These are phyloP conservation scores for Kodamaea jinghongensis DNA, from an alignment of 805 yeast genomes.

Conservation along the genomic window DNA sequence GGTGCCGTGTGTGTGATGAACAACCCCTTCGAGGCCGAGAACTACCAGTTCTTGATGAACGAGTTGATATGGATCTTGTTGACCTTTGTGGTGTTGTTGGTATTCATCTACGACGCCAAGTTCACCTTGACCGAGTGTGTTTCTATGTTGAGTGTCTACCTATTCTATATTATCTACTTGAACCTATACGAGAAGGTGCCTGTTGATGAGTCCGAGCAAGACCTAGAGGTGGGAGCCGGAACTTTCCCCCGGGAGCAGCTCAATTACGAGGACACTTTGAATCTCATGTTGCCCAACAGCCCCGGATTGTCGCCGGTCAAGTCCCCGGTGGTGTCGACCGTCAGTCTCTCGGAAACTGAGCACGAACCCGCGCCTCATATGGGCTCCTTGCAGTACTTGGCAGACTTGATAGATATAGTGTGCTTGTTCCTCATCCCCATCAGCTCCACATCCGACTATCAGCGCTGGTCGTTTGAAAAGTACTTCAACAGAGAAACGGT, in stretches of 20 bases:
- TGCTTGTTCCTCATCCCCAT: slow-evolving; percentile 17
- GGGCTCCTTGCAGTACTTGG: slow-evolving; percentile 7
- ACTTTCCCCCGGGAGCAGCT: slow-evolving; percentile 15
- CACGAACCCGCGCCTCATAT: slow-evolving; percentile 9
- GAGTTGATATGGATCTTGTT: slow-evolving; percentile 31
- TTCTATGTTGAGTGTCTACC: slow-evolving; percentile 23
- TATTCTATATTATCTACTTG: slow-evolving; percentile 24
- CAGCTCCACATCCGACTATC: slow-evolving; percentile 5
- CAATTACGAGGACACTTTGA: slow-evolving; percentile 24
- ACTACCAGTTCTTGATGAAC: slow-evolving; percentile 17
- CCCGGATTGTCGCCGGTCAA: slow-evolving; percentile 7
- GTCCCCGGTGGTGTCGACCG: slow-evolving; percentile 3
- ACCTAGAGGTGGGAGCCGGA: too few species aligned
- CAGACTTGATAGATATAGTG: slow-evolving; percentile 12
- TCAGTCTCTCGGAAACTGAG: background rate
- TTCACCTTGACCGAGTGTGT: slow-evolving; percentile 31
- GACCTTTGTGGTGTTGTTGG: slow-evolving; percentile 25
- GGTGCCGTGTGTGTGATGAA: slow-evolving; percentile 27
- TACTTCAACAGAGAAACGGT: slow-evolving; percentile 5
- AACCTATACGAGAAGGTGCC: slow-evolving; percentile 10
- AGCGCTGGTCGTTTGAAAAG: slow-evolving; percentile 5
- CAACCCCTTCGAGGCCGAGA: slow-evolving; percentile 22
- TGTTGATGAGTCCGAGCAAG: background rate
- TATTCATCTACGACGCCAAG: slow-evolving; percentile 32
- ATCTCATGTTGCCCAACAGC: slow-evolving; percentile 2